Percentiles rank a stretch among this genome's conserved stretches.
phyloP scores from a whole-genome alignment of 176 grass and related monocot genomes.

The Chloris gayana region DNA sequence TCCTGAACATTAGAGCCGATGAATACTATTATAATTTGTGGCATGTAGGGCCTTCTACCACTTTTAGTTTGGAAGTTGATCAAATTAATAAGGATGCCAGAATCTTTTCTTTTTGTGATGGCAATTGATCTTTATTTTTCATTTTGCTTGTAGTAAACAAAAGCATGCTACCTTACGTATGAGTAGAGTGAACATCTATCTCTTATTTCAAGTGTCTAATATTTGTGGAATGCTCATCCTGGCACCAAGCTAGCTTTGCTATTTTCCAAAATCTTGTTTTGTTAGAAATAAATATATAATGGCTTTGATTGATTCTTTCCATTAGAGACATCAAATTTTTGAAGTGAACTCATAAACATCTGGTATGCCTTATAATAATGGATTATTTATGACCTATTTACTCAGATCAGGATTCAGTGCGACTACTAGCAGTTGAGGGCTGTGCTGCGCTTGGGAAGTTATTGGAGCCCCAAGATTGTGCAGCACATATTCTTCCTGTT shows the following conservation, averaged over 20 bases:
- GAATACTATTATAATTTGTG: neutral
- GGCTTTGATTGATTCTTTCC: neutral
- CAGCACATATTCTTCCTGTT: constrained; percentile 73
- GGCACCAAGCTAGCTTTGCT: too few species aligned
- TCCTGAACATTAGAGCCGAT: neutral
- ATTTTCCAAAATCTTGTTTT: neutral
- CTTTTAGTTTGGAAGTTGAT: neutral
- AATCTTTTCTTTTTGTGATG: neutral
- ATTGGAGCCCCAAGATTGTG: constrained; percentile 80
- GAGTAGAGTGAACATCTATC: too few species aligned
- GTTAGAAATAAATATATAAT: constrained; percentile 2
- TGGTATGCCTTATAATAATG: neutral
- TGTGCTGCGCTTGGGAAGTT: constrained; percentile 85
- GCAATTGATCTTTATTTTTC: neutral
- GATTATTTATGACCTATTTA: neutral
- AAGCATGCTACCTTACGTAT: too few species aligned
- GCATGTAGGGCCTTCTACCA: neutral
- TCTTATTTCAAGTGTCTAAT: neutral
- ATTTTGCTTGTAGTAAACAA: too few species aligned
- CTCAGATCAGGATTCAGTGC: constrained; percentile 85
- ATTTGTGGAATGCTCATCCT: neutral
- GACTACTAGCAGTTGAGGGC: constrained; percentile 74
- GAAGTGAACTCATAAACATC: neutral
- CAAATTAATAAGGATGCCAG: neutral
- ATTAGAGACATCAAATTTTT: neutral